Base-by-base conservation (phyloP, 1,284 basidiomycete species). In the Ustilago xerochloae region DNA sequence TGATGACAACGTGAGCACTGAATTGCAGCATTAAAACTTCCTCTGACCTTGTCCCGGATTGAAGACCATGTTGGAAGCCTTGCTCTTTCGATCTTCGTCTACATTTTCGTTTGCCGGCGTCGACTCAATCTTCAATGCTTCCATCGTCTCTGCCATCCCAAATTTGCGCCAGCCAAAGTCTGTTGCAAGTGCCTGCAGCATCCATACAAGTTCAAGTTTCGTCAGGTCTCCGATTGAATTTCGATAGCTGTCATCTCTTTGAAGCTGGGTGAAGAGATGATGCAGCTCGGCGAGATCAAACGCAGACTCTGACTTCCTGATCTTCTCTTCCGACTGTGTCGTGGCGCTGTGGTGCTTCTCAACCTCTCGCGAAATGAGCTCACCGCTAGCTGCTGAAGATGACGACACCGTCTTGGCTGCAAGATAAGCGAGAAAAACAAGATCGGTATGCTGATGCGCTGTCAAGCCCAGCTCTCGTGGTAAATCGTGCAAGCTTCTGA, bases 11-110 rank as follows among this genome's bases (percentile, higher is more conserved):
- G n/a, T n/a, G n/a, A n/a, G n/a, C n/a, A n/a, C n/a, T n/a, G n/a
- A n/a, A n/a, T n/a, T n/a, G 50, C 41, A 15, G n/a, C 32, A 33
- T 63, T 48, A 70, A 29, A 61, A 70, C 29, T 47, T 54, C 16
- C 67, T 55, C n/a, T 57, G 54, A n/a, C 67, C 67, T 18, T 45
- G 30, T 8, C 45, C 38, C 12, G 67, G 58, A 28, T 60, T 43
- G 22, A 70, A 39, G 15, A 70, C 58, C 58, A 70, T 70, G 18
- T 65, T 63, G 1, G 52, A 45, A 5, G 67, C 67, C 33, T 65
- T 64, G 22, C 18, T 32, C 22, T 70, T 70, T 6, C 67, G 52
- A 20, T 60, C 52, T 18, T 56, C 47, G 30, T 56, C 59, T 13
- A 58, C 33, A 5, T 22, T 54, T 15, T 45, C 16, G 4, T 53